Evolutionary conservation across 352 stramenopile genomes (phyloP).

Genomic region (Phytophthora cactorum): DNA sequence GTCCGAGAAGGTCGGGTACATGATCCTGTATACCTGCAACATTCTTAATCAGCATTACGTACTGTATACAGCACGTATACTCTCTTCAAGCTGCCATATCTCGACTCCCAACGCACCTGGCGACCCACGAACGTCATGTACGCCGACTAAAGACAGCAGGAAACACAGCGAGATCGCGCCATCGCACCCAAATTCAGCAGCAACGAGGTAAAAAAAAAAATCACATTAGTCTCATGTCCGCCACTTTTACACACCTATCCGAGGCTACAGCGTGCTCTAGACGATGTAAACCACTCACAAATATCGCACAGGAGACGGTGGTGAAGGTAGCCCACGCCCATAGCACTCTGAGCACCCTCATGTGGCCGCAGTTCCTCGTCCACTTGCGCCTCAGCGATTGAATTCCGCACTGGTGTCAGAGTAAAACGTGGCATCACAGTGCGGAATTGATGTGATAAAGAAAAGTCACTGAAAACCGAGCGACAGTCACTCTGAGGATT

Average conservation of each 20-base stretch:
- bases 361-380: conserved; percentile 7
- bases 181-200: not conserved
- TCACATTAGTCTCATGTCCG: not conserved
- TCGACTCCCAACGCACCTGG: conserved; percentile 40
- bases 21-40: conserved; percentile 71
- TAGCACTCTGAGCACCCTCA: conserved; percentile 36
- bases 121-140: conserved; percentile 67
- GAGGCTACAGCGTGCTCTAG: conserved; percentile 1
- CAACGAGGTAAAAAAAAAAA: not conserved
- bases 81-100: not conserved
- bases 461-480: conserved; percentile 2
- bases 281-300: conserved; percentile 45
- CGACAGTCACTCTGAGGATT: conserved; percentile 11
- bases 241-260: not conserved
- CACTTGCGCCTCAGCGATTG: not conserved
- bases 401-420: conserved; percentile 17
- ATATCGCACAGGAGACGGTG: conserved; percentile 58
- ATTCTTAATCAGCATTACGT: not conserved
- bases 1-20: conserved; percentile 68
- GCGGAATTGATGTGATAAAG: conserved; percentile 18
- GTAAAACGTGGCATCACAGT: conserved; percentile 13
- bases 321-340: conserved; percentile 64
- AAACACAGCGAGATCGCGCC: not conserved
- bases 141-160: conserved; percentile 34
- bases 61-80: conserved; percentile 10